A percentile compares a stretch with the other conserved stretches of the same genome.
Conservation (phyloP, 176 grass and related monocot species). For the Oryza glaberrima region DNA sequence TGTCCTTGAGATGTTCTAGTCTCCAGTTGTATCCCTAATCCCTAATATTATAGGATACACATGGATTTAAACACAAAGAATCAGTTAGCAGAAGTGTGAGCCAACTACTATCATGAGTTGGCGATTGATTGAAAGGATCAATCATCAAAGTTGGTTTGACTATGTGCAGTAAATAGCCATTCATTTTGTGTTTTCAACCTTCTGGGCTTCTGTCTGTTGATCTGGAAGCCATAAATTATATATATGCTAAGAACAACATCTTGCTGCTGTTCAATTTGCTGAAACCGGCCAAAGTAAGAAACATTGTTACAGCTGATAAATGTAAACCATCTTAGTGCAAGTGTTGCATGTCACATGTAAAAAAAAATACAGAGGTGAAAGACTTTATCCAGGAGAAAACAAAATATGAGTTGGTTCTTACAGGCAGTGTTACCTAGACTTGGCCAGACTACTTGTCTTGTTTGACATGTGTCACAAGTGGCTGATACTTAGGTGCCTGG, state of each 20-base stretch:
- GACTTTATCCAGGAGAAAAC: slow-evolving; percentile 21
- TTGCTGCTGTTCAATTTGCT: not conserved
- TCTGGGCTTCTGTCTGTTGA: not conserved
- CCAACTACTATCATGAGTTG: not conserved
- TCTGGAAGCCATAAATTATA: not conserved
- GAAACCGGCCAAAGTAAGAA: not conserved
- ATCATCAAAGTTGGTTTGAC: not conserved
- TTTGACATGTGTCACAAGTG: not conserved
- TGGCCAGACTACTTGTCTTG: slow-evolving; percentile 10
- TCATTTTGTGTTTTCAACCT: not conserved
- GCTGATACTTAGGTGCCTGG: not conserved
- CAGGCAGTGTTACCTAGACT: slow-evolving; percentile 40
- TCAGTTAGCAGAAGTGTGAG: not conserved
- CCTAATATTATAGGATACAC: not conserved
- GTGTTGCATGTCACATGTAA: not conserved
- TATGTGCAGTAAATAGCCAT: not conserved
- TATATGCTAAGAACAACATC: not conserved
- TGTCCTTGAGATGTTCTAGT: not conserved
- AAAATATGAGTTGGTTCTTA: slow-evolving; percentile 1
- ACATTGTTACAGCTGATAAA: not conserved
- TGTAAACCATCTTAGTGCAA: slow-evolving; percentile 13
- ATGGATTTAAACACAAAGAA: not conserved
- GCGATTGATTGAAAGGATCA: not conserved
- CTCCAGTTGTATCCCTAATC: not conserved
- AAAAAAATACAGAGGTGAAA: slow-evolving; percentile 2